Conservation (phyloP, 805 yeast species). For the Cyberlindnera saturnus region DNA sequence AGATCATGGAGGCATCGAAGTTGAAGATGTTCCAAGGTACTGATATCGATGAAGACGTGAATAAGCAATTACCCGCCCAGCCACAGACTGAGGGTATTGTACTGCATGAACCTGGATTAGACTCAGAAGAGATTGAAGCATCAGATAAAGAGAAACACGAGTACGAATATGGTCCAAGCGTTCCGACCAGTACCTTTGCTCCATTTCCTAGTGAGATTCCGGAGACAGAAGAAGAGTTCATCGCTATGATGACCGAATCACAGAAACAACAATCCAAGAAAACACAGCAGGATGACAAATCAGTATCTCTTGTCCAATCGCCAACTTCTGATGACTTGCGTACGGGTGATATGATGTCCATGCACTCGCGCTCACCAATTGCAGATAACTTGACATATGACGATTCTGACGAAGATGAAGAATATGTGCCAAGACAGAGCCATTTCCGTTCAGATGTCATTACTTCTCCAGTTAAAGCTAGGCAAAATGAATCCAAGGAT, state of each 20-base stretch:
- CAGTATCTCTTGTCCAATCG: too few relatives aligned
- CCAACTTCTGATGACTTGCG: too few relatives aligned
- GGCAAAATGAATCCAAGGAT: background rate
- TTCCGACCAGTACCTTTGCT: conserved; percentile 9
- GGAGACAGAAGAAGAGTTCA: conserved; percentile 2
- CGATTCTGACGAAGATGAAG: conserved; percentile 8
- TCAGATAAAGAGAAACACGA: background rate
- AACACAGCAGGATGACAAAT: too few relatives aligned
- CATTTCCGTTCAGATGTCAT: conserved; percentile 7
- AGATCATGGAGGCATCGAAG: background rate
- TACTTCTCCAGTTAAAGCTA: background rate
- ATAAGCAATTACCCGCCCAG: conserved; percentile 6
- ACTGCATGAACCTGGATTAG: conserved; percentile 1
- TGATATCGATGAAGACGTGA: conserved; percentile 17
- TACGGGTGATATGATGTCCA: too few relatives aligned
- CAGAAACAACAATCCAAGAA: background rate
- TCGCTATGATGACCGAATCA: conserved; percentile 1
- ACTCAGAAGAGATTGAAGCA: background rate
- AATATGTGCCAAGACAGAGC: conserved; percentile 2
- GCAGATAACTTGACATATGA: background rate
- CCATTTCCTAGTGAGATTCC: conserved; percentile 12
- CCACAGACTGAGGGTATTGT: background rate
- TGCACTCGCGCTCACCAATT: too few relatives aligned
- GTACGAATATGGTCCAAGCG: conserved; percentile 8
- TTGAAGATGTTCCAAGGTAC: conserved; percentile 16